A percentile compares a stretch with the other conserved stretches of the same genome.
These are phyloP conservation scores for Neurospora sp. DNA, from an alignment of 495 filamentous ascomycete genomes.

Conservation along the genomic window DNA sequence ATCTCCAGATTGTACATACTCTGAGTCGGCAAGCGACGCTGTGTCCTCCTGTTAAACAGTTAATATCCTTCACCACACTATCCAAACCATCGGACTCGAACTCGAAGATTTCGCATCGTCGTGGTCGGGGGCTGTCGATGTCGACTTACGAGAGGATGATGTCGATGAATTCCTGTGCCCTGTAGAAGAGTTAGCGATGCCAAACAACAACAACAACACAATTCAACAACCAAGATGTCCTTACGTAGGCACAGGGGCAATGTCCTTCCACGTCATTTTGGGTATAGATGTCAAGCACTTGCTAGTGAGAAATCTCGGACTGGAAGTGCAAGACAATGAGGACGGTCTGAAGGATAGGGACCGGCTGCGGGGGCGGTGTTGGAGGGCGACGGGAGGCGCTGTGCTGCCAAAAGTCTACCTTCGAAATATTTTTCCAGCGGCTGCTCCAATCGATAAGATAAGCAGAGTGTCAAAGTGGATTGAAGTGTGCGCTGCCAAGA, in stretches of 20 bases:
- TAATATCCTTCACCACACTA: background rate
- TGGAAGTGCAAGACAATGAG: background rate
- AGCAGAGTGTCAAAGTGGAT: background rate
- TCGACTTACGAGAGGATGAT: constrained; percentile 58
- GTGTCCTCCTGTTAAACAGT: constrained; percentile 57
- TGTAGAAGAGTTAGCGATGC: constrained; percentile 7
- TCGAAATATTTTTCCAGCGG: constrained; percentile 24
- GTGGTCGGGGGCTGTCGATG: background rate
- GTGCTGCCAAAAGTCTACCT: background rate
- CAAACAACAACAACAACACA: background rate
- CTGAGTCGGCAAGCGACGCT: constrained; percentile 89
- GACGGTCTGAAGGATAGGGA: background rate
- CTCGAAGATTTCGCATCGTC: background rate
- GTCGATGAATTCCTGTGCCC: constrained; percentile 78
- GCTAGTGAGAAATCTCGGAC: constrained; percentile 7
- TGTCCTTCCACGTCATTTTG: constrained; percentile 48
- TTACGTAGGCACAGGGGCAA: constrained; percentile 82
- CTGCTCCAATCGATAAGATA: constrained; percentile 22
- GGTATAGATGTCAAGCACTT: background rate
- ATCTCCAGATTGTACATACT: constrained; percentile 26
- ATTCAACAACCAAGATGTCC: constrained; percentile 9
- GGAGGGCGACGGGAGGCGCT: background rate
- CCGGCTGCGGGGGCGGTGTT: background rate
- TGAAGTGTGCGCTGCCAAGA: background rate
- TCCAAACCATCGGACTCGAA: background rate